Evolutionary conservation across 2,329 filamentous ascomycete species (phyloP), one percentile per base, ranked within the genome.

Genomic region (Diaporthe helianthi): DNA sequence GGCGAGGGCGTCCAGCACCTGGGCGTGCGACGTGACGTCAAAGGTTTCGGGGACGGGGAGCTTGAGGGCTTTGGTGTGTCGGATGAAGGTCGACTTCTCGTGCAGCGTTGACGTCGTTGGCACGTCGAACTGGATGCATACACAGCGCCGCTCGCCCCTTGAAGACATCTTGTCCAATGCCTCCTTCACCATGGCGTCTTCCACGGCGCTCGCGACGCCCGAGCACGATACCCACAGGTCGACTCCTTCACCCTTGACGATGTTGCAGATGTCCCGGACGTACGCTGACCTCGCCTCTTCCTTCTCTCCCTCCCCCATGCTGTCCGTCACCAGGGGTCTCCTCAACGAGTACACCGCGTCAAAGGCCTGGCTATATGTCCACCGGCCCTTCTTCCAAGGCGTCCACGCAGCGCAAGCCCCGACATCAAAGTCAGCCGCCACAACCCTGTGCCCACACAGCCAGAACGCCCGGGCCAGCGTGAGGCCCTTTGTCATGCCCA

Each of bases 161-260:
- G 38, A 19, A 0, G 88, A 90, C 41, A 84, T 80, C 17, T 80
- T 79, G 73, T 92, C 87, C 22, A 93, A 79, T 3, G 84, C 79
- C 68, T 91, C 86, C 71, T 88, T 89, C 1, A 89, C 90, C 44
- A 85, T 78, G 0, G 88, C 91, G 76, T 94, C 92, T 74, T 92
- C 88, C 15, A 90, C 78, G 0, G 89, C 89, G 0, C 86, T 87
- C 1, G 86, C 84, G 10, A 91, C 88, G n/a, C 88, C 89, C 0
- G 91, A 93, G 74, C 91, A 93, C 24, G 88, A 89, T 3, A 94
- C 87, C 91, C 92, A 94, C 3, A 94, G 78, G 68, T 93, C 86
- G 5, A 92, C 84, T 0, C 84, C 81, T 72, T 94, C 90, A 0
- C 79, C 76, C 7, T 82, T 76, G 49, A 93, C 83, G 31, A 93